Base-by-base conservation (phyloP, 805 yeast species). In the Priceomyces carsonii region DNA sequence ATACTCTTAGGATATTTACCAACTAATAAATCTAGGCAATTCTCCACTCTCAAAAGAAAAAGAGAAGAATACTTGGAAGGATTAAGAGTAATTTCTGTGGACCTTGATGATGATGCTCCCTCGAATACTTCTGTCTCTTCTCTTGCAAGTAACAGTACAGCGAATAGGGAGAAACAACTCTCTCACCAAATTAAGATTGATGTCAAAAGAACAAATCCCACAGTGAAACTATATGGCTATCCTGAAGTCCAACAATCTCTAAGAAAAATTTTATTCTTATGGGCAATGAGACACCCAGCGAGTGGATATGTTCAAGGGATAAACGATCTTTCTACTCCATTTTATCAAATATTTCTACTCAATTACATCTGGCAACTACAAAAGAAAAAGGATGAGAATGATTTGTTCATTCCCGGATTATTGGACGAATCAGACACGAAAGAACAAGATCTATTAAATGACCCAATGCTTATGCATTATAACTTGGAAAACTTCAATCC, bases 271-370 rank as follows among this genome's bases (percentile, higher is more conserved):
- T 64, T 91, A 35, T 91, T 89, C 53, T 66, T 91, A 21, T 91
- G 99, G 99, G 95, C 98, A 0, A 80, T 91, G 17, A 73, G 98
- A 47, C 98, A 93, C 56, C 98, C 99, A 1, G 96, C 98, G 5
- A 82, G 93, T 53, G 99, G 99, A 10, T 91, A 91, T 59, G 99
- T 91, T 14, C 99, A 91, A 65, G 99, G 99, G 18, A 91, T 91
- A 33, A 91, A 91, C 58, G 99, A 91, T 62, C 70, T 91, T 32
- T 87, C 82, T 10, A 91, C 97, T 1, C 98, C 99, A 3, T 87
- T 93, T 55, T 89, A 75, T 59, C 95, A 91, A 60, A 82, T 89
- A 0, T 91, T 91, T 51, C 58, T 93, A 31, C 70, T 80, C 2
- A 79, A 80, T 39, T 89, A 90, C 57, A 29, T 68, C 26, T 62